Evolutionary conservation across 163 green algal genomes (phyloP).

Genomic region (Chlamydomonas reinhardtii): DNA sequence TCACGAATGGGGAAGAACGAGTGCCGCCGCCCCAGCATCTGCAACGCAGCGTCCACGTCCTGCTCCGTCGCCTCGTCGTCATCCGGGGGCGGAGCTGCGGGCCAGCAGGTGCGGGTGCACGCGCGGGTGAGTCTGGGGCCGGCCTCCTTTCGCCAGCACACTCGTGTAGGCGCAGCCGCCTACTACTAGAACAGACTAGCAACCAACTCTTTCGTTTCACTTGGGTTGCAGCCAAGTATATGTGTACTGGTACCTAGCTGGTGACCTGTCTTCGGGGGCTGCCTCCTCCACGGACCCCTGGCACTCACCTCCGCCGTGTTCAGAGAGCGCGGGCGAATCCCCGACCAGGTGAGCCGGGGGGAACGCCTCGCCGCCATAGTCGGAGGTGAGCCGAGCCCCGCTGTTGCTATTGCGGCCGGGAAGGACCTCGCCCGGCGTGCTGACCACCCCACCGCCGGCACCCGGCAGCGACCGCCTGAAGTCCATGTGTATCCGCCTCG

Average conservation of each 20-base stretch:
- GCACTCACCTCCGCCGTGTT: neutral
- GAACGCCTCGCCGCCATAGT: neutral
- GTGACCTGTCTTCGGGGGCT: too few relatives aligned
- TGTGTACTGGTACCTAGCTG: too few relatives aligned
- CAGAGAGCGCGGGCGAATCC: neutral
- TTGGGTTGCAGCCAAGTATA: too few relatives aligned
- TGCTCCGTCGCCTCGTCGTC: neutral
- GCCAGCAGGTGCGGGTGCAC: too few relatives aligned
- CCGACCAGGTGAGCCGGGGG: too few relatives aligned
- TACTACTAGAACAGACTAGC: too few relatives aligned
- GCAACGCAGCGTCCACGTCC: neutral
- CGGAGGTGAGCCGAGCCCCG: neutral
- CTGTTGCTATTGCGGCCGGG: too few relatives aligned
- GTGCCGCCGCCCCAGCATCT: slow-evolving; percentile 11
- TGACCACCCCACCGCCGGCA: neutral
- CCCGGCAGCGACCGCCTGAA: slow-evolving; percentile 20
- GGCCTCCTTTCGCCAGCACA: too few relatives aligned
- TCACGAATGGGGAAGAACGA: neutral
- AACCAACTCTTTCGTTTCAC: too few relatives aligned
- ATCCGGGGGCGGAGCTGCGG: neutral
- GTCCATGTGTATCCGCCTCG: slow-evolving; percentile 4
- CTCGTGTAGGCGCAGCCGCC: too few relatives aligned
- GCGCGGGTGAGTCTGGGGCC: too few relatives aligned
- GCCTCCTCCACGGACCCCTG: neutral
- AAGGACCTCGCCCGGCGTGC: neutral